Percentiles rank a stretch among this genome's conserved stretches.
Evolutionary conservation across 805 yeast genomes (phyloP).

Genomic region (Yamadazyma sp.): DNA sequence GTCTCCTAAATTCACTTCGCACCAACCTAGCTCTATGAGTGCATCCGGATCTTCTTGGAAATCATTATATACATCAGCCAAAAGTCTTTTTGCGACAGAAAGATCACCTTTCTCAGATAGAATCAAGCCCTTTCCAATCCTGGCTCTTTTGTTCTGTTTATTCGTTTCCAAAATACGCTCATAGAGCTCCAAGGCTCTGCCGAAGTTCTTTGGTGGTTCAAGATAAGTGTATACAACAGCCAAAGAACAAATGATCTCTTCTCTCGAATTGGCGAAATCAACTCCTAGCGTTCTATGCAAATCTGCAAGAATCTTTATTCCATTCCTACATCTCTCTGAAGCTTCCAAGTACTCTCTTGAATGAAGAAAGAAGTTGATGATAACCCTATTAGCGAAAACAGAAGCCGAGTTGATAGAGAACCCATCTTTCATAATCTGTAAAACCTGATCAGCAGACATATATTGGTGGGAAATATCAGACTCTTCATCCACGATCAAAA

Average conservation of each 20-base stretch:
- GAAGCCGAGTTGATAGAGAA: conserved; percentile 40
- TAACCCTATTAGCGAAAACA: conserved; percentile 64
- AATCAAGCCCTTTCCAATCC: conserved; percentile 81
- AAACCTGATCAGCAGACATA: conserved; percentile 50
- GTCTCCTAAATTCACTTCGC: conserved; percentile 56
- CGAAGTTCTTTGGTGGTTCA: conserved; percentile 88
- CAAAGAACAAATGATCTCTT: conserved; percentile 59
- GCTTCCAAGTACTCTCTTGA: conserved; percentile 64
- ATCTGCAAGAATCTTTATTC: conserved; percentile 55
- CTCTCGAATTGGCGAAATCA: conserved; percentile 50
- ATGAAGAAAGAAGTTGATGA: conserved; percentile 58
- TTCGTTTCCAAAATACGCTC: conserved; percentile 52
- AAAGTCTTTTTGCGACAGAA: conserved; percentile 51
- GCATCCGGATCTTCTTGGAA: conserved; percentile 59
- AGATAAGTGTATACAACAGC: conserved; percentile 79
- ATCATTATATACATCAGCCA: conserved; percentile 49
- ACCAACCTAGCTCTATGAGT: conserved; percentile 74
- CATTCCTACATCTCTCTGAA: conserved; percentile 56
- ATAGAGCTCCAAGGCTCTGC: conserved; percentile 70
- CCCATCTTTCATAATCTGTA: conserved; percentile 52
- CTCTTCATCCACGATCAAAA: not conserved
- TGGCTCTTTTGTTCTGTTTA: conserved; percentile 56
- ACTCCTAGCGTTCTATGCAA: conserved; percentile 47
- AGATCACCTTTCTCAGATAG: conserved; percentile 63
- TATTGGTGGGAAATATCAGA: not conserved